Percentiles rank a stretch among this genome's conserved stretches.
Evolutionary conservation across 805 yeast species (phyloP).

Genomic region (Scheffersomyces amazonensis): DNA sequence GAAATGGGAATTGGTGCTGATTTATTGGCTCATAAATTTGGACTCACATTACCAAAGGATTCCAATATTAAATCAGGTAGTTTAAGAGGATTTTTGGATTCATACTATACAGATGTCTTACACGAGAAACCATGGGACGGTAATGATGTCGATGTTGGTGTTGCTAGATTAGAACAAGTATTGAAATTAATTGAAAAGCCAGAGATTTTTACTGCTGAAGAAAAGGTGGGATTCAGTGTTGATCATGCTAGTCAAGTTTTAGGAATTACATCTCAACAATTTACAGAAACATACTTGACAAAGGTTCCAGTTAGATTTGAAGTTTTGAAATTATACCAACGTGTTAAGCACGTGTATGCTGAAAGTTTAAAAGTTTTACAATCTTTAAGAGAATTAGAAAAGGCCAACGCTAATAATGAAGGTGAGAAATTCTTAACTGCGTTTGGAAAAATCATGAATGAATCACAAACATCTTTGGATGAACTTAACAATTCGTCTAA

Average conservation of each 20-base stretch:
- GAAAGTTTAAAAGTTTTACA: constrained; percentile 60
- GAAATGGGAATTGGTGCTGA: constrained; percentile 70
- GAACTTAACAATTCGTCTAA: constrained; percentile 53
- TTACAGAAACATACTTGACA: constrained; percentile 41
- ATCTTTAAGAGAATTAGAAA: constrained; percentile 41
- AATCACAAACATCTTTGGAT: constrained; percentile 54
- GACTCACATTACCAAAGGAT: constrained; percentile 42
- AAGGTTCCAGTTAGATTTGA: constrained; percentile 59
- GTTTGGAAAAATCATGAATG: constrained; percentile 58
- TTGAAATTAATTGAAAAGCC: constrained; percentile 46
- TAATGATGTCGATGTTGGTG: constrained; percentile 40
- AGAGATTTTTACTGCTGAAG: constrained; percentile 28
- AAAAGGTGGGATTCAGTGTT: constrained; percentile 46
- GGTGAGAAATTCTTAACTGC: constrained; percentile 32
- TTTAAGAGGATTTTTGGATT: constrained; percentile 61
- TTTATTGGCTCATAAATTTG: constrained; percentile 48
- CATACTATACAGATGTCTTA: constrained; percentile 35
- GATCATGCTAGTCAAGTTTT: constrained; percentile 46
- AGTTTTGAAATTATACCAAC: constrained; percentile 50
- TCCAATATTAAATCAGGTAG: constrained; percentile 58
- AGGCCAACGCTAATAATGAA: constrained; percentile 8
- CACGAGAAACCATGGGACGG: constrained; percentile 42
- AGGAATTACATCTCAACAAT: constrained; percentile 40
- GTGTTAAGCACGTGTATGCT: constrained; percentile 61
- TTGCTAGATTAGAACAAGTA: constrained; percentile 37